Conservation (phyloP, 768 basidiomycete genomes). For the Dioszegia aurantiaca region DNA sequence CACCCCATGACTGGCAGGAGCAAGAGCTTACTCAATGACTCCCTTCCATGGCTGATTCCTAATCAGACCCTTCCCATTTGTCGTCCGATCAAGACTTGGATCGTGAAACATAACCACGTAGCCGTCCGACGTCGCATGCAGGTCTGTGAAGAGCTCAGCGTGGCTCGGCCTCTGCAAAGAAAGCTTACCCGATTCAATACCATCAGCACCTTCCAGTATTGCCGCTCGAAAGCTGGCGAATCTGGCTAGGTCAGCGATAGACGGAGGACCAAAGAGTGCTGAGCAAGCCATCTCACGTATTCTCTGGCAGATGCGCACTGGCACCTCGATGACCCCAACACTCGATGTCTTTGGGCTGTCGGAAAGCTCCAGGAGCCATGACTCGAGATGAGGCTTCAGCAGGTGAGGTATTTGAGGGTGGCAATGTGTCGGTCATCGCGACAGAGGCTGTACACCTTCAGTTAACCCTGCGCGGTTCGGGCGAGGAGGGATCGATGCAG, state of each 20-base stretch:
- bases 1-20: background rate
- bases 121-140: conserved; percentile 48
- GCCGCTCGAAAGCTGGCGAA: conserved; percentile 50
- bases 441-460: too few relatives aligned
- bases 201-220: conserved; percentile 48
- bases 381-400: background rate
- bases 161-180: background rate
- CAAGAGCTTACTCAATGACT: conserved; percentile 45
- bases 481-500: too few relatives aligned
- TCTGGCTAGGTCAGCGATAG: conserved; percentile 8
- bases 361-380: background rate
- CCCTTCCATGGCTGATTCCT: conserved; percentile 48
- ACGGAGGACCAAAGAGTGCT: background rate
- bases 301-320: conserved; percentile 49
- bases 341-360: conserved; percentile 40
- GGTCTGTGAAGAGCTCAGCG: conserved; percentile 29
- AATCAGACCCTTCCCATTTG: conserved; percentile 50
- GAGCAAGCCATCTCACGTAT: conserved; percentile 38
- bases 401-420: background rate
- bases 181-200: conserved; percentile 49
- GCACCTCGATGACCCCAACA: conserved; percentile 52
- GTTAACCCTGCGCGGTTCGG: too few relatives aligned
- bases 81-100: conserved; percentile 52
- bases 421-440: too few relatives aligned
- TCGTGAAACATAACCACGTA: conserved; percentile 54